Conservation (phyloP, 2,329 filamentous ascomycete species). For the Paecilomyces niveus region DNA sequence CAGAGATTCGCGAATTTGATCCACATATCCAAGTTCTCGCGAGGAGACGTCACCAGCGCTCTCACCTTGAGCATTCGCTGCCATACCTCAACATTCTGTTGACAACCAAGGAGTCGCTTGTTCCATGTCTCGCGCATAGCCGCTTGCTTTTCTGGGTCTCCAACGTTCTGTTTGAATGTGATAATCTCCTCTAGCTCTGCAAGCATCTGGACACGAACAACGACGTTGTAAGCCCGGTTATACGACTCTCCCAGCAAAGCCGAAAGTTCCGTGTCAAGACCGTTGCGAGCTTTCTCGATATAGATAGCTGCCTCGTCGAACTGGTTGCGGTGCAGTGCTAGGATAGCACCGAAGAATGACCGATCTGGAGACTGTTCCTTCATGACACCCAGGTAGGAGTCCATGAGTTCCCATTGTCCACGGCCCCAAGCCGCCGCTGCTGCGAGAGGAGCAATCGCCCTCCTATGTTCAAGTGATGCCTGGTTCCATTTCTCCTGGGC, state of each 20-base stretch:
- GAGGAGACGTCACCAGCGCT: conserved; percentile 81
- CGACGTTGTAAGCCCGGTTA: conserved; percentile 94
- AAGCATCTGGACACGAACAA: conserved; percentile 97
- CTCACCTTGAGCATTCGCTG: conserved; percentile 95
- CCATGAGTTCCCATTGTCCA: conserved; percentile 97
- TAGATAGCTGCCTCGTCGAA: conserved; percentile 85
- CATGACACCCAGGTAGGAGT: conserved; percentile 92
- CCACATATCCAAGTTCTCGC: conserved; percentile 97
- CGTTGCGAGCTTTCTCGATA: conserved; percentile 86
- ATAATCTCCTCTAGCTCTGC: conserved; percentile 98
- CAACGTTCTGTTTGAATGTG: conserved; percentile 81
- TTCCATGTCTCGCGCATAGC: conserved; percentile 95
- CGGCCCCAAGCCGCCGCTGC: conserved; percentile 95
- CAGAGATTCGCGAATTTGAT: conserved; percentile 99
- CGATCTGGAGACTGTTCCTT: conserved; percentile 88
- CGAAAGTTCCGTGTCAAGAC: conserved; percentile 89
- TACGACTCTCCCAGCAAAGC: conserved; percentile 98
- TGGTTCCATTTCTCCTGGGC: conserved; percentile 92
- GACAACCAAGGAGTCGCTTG: conserved; percentile 85
- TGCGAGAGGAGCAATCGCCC: conserved; percentile 84
- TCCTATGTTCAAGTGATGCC: conserved; percentile 77
- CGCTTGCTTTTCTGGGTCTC: conserved; percentile 76
- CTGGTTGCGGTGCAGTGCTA: conserved; percentile 90
- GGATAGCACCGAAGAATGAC: conserved; percentile 94
- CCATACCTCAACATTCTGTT: conserved; percentile 97